A percentile compares a stretch with the other conserved stretches of the same genome.
Conservation (phyloP, 495 filamentous ascomycete genomes). For the Neurospora hispaniola region DNA sequence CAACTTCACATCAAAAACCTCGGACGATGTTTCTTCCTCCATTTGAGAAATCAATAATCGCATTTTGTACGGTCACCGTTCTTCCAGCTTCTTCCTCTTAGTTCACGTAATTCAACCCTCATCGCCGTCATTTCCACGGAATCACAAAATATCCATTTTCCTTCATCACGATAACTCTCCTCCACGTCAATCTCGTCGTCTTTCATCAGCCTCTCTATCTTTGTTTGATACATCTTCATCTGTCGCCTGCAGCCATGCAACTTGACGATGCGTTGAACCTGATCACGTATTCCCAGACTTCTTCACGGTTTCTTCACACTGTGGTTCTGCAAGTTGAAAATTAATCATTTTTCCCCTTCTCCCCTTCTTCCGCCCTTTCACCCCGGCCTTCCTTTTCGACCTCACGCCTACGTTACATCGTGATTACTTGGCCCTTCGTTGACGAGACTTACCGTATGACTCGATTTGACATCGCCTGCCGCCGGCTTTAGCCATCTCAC, state of each 20-base stretch:
- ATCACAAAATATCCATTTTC: not conserved
- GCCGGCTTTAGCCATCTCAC: not conserved
- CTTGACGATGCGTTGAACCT: not conserved
- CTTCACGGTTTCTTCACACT: not conserved
- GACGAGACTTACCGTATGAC: not conserved
- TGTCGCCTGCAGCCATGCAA: not conserved
- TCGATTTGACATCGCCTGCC: not conserved
- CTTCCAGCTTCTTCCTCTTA: not conserved
- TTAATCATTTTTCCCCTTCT: not conserved
- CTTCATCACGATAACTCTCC: not conserved
- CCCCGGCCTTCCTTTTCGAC: not conserved
- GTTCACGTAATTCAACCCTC: not conserved
- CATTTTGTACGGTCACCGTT: not conserved
- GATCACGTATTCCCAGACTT: not conserved
- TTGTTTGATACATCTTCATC: not conserved
- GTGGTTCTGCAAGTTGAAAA: not conserved
- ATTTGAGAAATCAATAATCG: not conserved
- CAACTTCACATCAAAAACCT: not conserved
- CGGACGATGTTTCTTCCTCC: not conserved
- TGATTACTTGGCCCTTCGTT: not conserved
- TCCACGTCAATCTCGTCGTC: not conserved
- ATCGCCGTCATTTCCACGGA: not conserved
- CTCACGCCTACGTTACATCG: not conserved
- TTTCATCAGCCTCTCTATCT: not conserved
- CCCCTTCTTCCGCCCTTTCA: not conserved